Base-by-base conservation (phyloP, 2,329 filamentous ascomycete genomes). In the Talaromyces sp. region DNA sequence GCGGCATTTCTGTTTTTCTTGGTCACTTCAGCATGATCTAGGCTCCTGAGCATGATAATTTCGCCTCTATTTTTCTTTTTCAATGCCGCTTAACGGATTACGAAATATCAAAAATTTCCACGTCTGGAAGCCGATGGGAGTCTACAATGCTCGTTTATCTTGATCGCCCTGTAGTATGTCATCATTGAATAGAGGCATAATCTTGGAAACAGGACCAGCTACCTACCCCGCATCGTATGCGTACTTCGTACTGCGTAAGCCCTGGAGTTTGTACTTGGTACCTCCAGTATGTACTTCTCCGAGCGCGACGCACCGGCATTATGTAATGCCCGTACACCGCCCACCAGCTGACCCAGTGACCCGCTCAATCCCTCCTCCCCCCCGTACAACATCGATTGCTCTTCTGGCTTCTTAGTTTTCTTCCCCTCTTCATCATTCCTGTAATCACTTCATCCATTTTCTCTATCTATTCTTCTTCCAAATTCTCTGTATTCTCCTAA, bases 41-140 rank as follows among this genome's bases (percentile, higher is more conserved):
- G 56, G 58, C 58, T 47, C 35, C 41, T 24, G 30, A 55, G 55
- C 59, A 61, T 63, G 55, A 61, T 56, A 49, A 60, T 54, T 54
- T 55, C 22, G 39, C 39, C 35, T 47, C 35, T 51, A 46, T 42
- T 49, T 46, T 32, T 47, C 35, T 14, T 24, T 56, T 58, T 56
- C n/a, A 14, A 4, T 16, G 32, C 50, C 43, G 49, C 48, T 55
- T 44, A 43, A 58, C 49, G 46, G 50, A 43, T 45, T 52, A 58
- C 40, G 54, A 57, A 55, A 52, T 55, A 52, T 46, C 39, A 55
- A 20, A 47, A 47, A 37, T 13, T 35, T 33, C 44, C 44, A 29
- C 41, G 33, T 41, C 27, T 30, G 41, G 11, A 27, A 4, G 24
- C n/a, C n/a, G n/a, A n/a, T n/a, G n/a, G n/a, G n/a, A n/a, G n/a